Base-by-base conservation (phyloP, 2,329 filamentous ascomycete genomes). In the Claviceps citrina region DNA sequence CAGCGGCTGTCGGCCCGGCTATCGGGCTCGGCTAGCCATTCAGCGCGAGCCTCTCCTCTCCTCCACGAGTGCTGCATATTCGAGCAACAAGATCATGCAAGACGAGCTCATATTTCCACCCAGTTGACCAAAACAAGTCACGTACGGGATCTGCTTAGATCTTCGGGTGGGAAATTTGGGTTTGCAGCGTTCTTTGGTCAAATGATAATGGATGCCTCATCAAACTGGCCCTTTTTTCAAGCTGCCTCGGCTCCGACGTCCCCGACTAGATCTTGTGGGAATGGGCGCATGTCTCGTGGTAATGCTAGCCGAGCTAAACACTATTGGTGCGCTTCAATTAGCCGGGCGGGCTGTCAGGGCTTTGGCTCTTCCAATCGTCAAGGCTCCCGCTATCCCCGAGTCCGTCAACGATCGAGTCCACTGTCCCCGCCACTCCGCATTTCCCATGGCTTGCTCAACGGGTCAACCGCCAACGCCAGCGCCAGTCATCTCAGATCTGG, bases 81-180 rank as follows among this genome's bases (percentile, higher is more conserved):
- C 51, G 36, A 73, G 54, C 54, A 66, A 63, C 20, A 62, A 62
- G 15, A 72, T 64, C 51, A 78, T 70, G 51, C 77, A 77, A 42
- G 73, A 75, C 5, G 65, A 63, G 32, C 58, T 61, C 40, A 68
- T 46, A 38, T 59, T 68, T 20, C 66, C 70, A 31, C 62, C 65
- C 49, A 68, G 64, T 50, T 76, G 70, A 1, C 68, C 67, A 46
- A 75, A 71, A 33, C 66, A 58, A 3, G 66, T 62, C 54, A 73
- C 67, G 19, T 64, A n/a, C n/a, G n/a, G n/a, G n/a, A n/a, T n/a
- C n/a, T n/a, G n/a, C n/a, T n/a, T n/a, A n/a, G n/a, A n/a, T n/a
- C n/a, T n/a, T n/a, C n/a, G n/a, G n/a, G n/a, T n/a, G n/a, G n/a
- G n/a, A n/a, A n/a, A n/a, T n/a, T n/a, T n/a, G n/a, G n/a, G n/a